These are phyloP conservation scores for Acer campestre DNA, from an alignment of 345 rosid genomes.

Conservation along the genomic window DNA sequence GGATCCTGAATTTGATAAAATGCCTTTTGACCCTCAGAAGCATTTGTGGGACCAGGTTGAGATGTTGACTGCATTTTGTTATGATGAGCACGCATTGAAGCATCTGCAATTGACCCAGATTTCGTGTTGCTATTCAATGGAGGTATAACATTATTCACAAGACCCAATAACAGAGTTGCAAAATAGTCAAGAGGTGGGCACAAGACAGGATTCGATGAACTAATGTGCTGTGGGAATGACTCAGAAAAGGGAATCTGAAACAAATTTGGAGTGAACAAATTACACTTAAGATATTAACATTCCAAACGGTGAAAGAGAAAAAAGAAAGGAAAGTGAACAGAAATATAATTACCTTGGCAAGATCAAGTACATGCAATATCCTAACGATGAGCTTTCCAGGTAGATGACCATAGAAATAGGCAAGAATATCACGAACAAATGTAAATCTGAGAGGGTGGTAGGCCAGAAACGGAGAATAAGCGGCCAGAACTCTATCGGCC, in stretches of 20 bases:
- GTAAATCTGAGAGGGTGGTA: constrained; percentile 89
- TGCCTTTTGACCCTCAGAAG: constrained; percentile 80
- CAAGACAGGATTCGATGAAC: constrained; percentile 58
- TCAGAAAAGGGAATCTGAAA: constrained; percentile 94
- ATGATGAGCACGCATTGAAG: constrained; percentile 59
- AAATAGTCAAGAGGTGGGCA: constrained; percentile 95
- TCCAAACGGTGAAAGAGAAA: background rate
- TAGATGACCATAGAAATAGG: constrained; percentile 94
- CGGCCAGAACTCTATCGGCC: constrained; percentile 68
- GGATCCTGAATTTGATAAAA: constrained; percentile 99
- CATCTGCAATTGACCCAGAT: constrained; percentile 65
- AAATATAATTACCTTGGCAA: constrained; percentile 63
- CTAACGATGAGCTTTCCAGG: constrained; percentile 73
- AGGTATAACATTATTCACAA: constrained; percentile 94
- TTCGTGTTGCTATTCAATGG: constrained; percentile 73
- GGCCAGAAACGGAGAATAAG: constrained; percentile 65
- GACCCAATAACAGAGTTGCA: constrained; percentile 78
- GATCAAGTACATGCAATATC: constrained; percentile 81
- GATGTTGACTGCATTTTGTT: constrained; percentile 66
- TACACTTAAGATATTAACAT: background rate
- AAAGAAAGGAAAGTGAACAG: background rate
- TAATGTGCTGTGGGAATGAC: constrained; percentile 83
- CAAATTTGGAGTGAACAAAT: constrained; percentile 17
- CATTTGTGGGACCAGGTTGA: constrained; percentile 70
- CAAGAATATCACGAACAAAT: constrained; percentile 95